phyloP scores from a whole-genome alignment of 2,329 filamentous ascomycete genomes.

The Stachybotrys chartarum region DNA sequence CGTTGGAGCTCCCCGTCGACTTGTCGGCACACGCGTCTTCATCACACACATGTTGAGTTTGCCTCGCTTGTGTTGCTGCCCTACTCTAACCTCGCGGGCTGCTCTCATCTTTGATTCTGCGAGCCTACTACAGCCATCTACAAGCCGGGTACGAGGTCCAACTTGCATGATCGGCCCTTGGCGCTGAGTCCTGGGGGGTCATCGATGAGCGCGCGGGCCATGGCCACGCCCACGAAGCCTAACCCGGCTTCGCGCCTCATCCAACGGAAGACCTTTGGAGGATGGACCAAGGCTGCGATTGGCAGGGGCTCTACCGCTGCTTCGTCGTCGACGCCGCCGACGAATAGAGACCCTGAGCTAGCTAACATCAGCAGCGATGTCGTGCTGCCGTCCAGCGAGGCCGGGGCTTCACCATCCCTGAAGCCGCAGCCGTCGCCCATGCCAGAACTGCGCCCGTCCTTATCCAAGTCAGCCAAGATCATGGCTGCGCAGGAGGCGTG shows the following conservation, averaged over 20 bases:
- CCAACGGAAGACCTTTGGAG: constrained; percentile 6
- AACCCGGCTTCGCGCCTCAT: background rate
- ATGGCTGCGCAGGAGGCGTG: constrained; percentile 20
- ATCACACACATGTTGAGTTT: too few relatives aligned
- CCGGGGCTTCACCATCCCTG: background rate
- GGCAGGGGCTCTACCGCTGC: background rate
- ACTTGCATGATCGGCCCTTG: background rate
- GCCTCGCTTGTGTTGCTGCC: too few relatives aligned
- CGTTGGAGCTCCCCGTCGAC: too few relatives aligned
- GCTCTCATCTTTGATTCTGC: too few relatives aligned
- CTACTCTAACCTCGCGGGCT: too few relatives aligned
- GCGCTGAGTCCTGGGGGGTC: background rate
- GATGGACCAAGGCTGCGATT: background rate
- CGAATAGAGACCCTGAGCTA: constrained; percentile 4
- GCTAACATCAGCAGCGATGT: constrained; percentile 16
- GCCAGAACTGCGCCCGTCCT: background rate
- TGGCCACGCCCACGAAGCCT: background rate
- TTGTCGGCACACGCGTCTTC: too few relatives aligned
- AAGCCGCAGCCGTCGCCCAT: background rate
- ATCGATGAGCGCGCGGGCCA: background rate
- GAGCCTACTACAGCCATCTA: too few relatives aligned
- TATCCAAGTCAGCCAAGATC: constrained; percentile 15
- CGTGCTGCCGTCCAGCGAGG: background rate
- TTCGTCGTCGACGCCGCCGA: background rate
- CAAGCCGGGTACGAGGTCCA: too few relatives aligned